Evolutionary conservation across 169 alveolate genomes (phyloP).

Genomic region (Eimeria mitis): DNA sequence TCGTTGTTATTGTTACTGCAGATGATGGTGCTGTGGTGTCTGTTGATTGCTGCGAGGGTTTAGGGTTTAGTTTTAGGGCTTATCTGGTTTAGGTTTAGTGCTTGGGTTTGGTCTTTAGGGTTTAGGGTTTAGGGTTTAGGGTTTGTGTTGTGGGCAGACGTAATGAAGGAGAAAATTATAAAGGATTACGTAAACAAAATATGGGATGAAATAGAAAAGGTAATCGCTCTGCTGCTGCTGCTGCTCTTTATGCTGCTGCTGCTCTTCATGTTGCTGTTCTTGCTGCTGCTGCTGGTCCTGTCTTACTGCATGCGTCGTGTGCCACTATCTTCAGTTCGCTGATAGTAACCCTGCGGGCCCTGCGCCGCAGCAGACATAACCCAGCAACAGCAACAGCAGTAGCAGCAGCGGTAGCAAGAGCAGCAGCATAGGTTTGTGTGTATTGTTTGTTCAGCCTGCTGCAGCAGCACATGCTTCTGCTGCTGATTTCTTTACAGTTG

Average conservation of each 20-base stretch:
- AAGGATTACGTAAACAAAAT: slow-evolving; percentile 88
- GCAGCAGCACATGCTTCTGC: slow-evolving; percentile 46
- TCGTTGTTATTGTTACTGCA: not conserved
- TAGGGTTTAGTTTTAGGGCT: too few species aligned
- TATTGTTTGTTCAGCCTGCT: slow-evolving; percentile 23
- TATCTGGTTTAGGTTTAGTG: not conserved
- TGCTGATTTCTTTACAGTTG: slow-evolving; percentile 85
- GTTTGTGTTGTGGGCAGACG: slow-evolving; percentile 61
- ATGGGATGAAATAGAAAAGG: slow-evolving; percentile 90
- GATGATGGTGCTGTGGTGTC: not conserved
- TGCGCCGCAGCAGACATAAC: not conserved
- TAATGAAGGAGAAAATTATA: slow-evolving; percentile 86
- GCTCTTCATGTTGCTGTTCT: not conserved
- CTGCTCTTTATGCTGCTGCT: not conserved
- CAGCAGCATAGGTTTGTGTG: not conserved
- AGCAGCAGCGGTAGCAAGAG: slow-evolving; percentile 21
- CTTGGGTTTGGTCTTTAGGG: not conserved
- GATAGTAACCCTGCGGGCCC: not conserved
- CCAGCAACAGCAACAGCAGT: not conserved
- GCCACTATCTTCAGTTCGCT: too few species aligned
- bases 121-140: not conserved
- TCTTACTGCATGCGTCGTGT: not conserved
- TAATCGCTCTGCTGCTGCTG: slow-evolving; percentile 20
- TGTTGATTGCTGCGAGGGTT: too few species aligned
- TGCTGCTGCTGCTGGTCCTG: not conserved